phyloP scores from a whole-genome alignment of 1,139 yeast genomes.

The Williopsis jadinii region DNA sequence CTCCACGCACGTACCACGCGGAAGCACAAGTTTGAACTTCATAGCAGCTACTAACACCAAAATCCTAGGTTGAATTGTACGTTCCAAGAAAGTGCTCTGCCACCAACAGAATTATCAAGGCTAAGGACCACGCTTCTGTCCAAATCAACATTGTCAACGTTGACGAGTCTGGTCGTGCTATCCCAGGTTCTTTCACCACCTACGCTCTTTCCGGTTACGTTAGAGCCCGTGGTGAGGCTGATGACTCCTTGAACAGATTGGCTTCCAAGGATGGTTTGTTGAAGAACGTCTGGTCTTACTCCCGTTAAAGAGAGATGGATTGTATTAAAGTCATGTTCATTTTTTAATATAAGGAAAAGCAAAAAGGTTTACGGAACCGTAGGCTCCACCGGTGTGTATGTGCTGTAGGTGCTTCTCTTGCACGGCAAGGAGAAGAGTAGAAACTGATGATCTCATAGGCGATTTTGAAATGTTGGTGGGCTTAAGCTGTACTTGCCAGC shows the following conservation, averaged over 20 bases:
- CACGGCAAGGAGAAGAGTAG: too few relatives aligned
- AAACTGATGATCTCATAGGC: too few relatives aligned
- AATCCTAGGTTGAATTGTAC: slow-evolving; percentile 90
- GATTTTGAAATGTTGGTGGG: too few relatives aligned
- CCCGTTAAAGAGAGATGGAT: slow-evolving; percentile 59
- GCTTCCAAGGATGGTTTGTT: slow-evolving; percentile 98
- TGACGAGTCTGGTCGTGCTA: slow-evolving; percentile 94
- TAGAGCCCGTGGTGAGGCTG: slow-evolving; percentile 90
- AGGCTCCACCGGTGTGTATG: too few relatives aligned
- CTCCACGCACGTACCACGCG: too few relatives aligned
- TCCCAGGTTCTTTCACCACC: slow-evolving; percentile 87
- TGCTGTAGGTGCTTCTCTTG: too few relatives aligned
- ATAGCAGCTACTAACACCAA: slow-evolving; percentile 8
- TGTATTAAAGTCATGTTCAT: not conserved
- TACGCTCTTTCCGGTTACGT: slow-evolving; percentile 97
- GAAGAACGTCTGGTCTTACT: slow-evolving; percentile 98
- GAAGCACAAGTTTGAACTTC: too few relatives aligned
- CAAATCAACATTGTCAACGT: slow-evolving; percentile 84
- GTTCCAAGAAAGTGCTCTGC: slow-evolving; percentile 99
- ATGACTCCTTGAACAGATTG: slow-evolving; percentile 98
- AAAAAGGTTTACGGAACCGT: not conserved
- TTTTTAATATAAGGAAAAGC: not conserved
- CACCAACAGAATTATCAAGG: slow-evolving; percentile 99
- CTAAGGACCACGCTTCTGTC: slow-evolving; percentile 99
- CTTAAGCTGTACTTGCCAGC: too few relatives aligned